Percentiles rank a stretch among this genome's conserved stretches.
These are phyloP conservation scores for Eustoma russellianum DNA, from an alignment of 257 asterid species.

Conservation along the genomic window DNA sequence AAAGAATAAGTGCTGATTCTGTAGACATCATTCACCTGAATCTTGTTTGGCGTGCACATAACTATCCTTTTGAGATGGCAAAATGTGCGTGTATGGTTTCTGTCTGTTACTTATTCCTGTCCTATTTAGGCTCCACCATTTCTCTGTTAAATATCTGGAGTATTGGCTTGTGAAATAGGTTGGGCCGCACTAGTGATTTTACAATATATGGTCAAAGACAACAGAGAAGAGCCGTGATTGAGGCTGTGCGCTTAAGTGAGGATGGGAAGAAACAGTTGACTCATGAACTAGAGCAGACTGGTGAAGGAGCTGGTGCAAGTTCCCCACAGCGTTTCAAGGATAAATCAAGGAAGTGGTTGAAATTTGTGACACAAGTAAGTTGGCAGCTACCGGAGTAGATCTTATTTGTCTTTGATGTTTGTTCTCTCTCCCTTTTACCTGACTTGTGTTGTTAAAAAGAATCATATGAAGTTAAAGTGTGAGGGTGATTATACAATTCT, in stretches of 20 bases:
- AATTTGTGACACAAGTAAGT: slow-evolving; percentile 72
- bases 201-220: slow-evolving; percentile 87
- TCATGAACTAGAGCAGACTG: slow-evolving; percentile 28
- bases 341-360: slow-evolving; percentile 90
- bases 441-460: too few species aligned
- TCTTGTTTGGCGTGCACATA: too few species aligned
- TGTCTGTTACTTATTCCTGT: too few species aligned
- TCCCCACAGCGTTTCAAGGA: slow-evolving; percentile 75
- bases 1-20: too few species aligned
- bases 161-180: slow-evolving; percentile 42
- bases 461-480: too few species aligned
- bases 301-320: slow-evolving; percentile 32
- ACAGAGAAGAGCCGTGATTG: slow-evolving; percentile 87
- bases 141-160: slow-evolving; percentile 6
- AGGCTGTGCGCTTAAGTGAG: slow-evolving; percentile 73
- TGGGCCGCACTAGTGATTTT: slow-evolving; percentile 75
- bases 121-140: too few species aligned
- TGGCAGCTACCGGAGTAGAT: background rate
- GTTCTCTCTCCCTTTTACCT: too few species aligned
- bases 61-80: too few species aligned
- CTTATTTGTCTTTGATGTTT: too few species aligned
- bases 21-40: too few species aligned
- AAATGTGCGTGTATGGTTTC: too few species aligned
- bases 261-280: slow-evolving; percentile 42
- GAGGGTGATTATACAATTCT: too few species aligned